Evolutionary conservation across 345 rosid genomes (phyloP).

Genomic region (Ailanthus altissimus): DNA sequence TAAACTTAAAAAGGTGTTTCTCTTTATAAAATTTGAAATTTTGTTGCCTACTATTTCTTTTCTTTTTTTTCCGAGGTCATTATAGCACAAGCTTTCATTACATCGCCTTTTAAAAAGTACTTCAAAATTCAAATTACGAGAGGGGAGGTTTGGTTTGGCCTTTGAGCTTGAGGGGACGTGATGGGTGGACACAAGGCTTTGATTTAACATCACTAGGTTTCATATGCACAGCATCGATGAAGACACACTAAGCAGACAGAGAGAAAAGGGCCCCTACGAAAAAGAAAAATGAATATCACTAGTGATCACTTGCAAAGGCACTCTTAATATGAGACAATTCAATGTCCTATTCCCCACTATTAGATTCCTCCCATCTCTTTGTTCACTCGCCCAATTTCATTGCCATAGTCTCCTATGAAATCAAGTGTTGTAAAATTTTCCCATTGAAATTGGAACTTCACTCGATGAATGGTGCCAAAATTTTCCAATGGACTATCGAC

Average conservation of each 20-base stretch:
- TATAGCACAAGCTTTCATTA: neutral
- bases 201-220: neutral
- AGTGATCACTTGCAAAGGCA: neutral
- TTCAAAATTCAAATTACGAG: neutral
- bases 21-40: too few relatives aligned
- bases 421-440: neutral
- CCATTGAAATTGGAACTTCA: neutral
- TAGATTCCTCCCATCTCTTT: neutral
- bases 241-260: neutral
- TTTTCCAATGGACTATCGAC: neutral
- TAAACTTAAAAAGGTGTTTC: too few relatives aligned
- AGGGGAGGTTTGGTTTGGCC: neutral
- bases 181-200: neutral
- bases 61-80: too few relatives aligned
- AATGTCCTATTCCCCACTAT: constrained; percentile 5
- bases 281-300: neutral
- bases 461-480: neutral
- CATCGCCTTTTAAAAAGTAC: neutral
- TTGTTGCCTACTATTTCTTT: too few relatives aligned
- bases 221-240: neutral
- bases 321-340: neutral
- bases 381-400: neutral
- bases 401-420: neutral
- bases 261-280: neutral
- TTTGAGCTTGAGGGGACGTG: neutral